Conservation (phyloP, 306 rosid genomes). For the Boehmeria nivea region DNA sequence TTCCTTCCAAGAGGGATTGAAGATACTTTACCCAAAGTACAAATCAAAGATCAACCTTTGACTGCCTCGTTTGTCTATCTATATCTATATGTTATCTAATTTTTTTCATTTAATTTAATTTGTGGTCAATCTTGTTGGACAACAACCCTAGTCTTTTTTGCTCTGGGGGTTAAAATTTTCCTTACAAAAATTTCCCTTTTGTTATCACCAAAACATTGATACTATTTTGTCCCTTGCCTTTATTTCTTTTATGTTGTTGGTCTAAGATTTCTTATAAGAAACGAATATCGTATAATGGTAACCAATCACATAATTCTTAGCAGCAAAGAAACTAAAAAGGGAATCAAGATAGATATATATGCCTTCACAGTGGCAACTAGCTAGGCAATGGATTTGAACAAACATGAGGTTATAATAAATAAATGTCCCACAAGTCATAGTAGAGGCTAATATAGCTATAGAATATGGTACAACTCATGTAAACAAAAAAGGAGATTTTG, state of each 20-base stretch:
- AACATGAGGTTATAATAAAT: not conserved
- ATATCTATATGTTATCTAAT: not conserved
- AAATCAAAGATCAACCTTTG: conserved; percentile 45
- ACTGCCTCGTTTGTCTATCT: conserved; percentile 40
- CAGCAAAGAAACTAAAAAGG: not conserved
- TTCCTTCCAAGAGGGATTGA: conserved; percentile 27
- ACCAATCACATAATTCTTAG: not conserved
- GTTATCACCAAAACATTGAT: too few species aligned
- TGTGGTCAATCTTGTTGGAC: too few species aligned
- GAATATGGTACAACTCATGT: conserved; percentile 9
- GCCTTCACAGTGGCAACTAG: not conserved
- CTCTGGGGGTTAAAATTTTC: too few species aligned
- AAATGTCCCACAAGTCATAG: not conserved
- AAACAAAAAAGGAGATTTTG: not conserved
- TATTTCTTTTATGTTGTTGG: too few species aligned
- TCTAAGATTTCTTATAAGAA: not conserved
- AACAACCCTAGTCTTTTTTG: too few species aligned
- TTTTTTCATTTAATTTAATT: conserved; percentile 1
- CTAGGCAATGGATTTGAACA: not conserved
- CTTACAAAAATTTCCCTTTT: too few species aligned
- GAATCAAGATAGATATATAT: not conserved
- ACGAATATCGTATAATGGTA: not conserved
- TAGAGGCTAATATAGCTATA: not conserved
- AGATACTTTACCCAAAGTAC: conserved; percentile 47
- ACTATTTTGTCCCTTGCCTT: too few species aligned